A percentile compares a stretch with the other conserved stretches of the same genome.
These are phyloP conservation scores for Podila horticola DNA, from an alignment of 192 early-diverging fungal species.

Conservation along the genomic window DNA sequence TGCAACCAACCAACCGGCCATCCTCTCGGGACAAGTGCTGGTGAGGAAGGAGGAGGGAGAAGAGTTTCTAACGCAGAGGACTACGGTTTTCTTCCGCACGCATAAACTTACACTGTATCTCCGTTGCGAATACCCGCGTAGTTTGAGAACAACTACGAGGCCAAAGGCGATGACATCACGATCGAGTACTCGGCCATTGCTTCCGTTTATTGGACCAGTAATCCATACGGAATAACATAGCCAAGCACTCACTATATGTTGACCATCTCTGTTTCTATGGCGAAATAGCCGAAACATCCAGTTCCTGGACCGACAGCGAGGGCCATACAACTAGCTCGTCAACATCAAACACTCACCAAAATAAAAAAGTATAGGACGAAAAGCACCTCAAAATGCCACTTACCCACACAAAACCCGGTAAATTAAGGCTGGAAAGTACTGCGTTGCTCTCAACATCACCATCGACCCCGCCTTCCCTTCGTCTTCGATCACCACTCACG, in stretches of 20 bases:
- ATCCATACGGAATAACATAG: no score
- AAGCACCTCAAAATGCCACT: background rate
- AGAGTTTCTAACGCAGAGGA: no score
- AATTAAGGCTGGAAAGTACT: background rate
- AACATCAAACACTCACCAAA: background rate
- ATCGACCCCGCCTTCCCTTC: conserved; percentile 6
- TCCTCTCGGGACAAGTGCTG: background rate
- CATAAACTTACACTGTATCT: no score
- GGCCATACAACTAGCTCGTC: background rate
- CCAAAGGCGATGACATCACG: background rate
- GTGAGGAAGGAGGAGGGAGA: no score
- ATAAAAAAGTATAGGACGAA: background rate
- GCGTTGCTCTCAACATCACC: background rate
- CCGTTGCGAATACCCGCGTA: no score
- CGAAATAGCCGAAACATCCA: background rate
- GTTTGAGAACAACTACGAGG: conserved; percentile 1
- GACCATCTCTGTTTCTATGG: no score
- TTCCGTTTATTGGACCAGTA: background rate
- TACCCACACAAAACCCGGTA: background rate
- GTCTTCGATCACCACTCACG: background rate
- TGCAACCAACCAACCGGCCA: background rate
- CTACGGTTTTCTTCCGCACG: no score
- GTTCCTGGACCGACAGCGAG: background rate
- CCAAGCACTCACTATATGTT: no score
- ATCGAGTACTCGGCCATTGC: background rate